Percentiles rank a stretch among this genome's conserved stretches.
Conservation (phyloP, 352 stramenopile species). For the Vaucheria bursata region DNA sequence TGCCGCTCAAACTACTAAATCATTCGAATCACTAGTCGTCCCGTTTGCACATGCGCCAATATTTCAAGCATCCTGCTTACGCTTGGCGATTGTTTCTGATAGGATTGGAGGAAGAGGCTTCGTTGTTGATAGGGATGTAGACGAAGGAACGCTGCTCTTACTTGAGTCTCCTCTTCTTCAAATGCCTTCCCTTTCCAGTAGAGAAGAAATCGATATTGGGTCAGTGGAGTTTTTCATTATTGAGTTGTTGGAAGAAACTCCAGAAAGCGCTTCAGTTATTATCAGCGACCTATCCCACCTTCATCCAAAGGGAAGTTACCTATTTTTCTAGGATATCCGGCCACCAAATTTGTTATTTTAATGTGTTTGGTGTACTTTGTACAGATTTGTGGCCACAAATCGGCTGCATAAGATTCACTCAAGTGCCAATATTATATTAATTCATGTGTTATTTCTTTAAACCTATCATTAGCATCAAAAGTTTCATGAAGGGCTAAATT, state of each 20-base stretch:
- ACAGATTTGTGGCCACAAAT: no score
- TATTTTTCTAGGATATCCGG: no score
- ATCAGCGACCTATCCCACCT: not conserved
- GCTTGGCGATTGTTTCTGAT: not conserved
- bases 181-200: not conserved
- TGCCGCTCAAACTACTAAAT: no score
- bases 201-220: not conserved
- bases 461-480: no score
- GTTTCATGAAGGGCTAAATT: no score
- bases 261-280: not conserved
- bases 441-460: no score
- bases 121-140: not conserved
- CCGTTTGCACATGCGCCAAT: not conserved
- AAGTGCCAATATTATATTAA: no score
- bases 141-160: not conserved
- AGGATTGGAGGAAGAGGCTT: not conserved
- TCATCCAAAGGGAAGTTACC: not conserved
- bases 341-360: no score
- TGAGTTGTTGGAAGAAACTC: not conserved
- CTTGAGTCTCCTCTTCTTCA: not conserved
- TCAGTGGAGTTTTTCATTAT: conserved; percentile 1
- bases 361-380: no score
- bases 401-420: no score
- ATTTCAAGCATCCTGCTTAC: not conserved
- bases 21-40: no score